Conservation (phyloP, 805 yeast genomes). For the Schizosaccharomyces osmophilus region DNA sequence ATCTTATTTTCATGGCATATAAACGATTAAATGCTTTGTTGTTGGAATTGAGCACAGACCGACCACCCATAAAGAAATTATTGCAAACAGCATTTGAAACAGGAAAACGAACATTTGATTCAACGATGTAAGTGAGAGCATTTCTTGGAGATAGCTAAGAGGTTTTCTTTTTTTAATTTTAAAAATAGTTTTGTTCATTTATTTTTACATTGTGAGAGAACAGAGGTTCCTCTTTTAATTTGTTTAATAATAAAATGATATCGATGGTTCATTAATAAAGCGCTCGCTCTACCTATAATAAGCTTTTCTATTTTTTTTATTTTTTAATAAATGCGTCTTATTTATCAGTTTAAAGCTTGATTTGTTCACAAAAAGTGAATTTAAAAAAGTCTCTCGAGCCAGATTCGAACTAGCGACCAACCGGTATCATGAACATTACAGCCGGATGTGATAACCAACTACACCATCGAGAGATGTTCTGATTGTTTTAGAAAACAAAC, state of each 20-base stretch:
- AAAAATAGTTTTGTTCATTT: no score
- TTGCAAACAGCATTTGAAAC: not conserved
- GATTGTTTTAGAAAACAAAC: not conserved
- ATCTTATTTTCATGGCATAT: not conserved
- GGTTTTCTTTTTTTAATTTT: no score
- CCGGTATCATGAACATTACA: not conserved
- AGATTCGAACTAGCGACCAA: slow-evolving; percentile 2
- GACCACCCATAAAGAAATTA: not conserved
- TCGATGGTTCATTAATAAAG: no score
- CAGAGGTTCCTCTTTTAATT: no score
- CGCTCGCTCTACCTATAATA: no score
- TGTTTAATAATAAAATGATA: no score
- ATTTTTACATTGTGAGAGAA: no score
- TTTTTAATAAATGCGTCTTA: no score
- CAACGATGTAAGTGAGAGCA: not conserved
- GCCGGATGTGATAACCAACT: slow-evolving; percentile 2
- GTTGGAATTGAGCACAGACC: not conserved
- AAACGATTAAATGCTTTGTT: not conserved
- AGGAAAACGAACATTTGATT: not conserved
- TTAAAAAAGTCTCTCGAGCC: slow-evolving; percentile 1
- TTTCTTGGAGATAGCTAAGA: no score
- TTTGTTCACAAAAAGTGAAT: not conserved
- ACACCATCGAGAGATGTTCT: not conserved
- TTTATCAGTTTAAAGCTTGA: no score
- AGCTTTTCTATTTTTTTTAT: no score